Evolutionary conservation across 768 basidiomycete genomes (phyloP).

Genomic region (Tricholoma terreum): DNA sequence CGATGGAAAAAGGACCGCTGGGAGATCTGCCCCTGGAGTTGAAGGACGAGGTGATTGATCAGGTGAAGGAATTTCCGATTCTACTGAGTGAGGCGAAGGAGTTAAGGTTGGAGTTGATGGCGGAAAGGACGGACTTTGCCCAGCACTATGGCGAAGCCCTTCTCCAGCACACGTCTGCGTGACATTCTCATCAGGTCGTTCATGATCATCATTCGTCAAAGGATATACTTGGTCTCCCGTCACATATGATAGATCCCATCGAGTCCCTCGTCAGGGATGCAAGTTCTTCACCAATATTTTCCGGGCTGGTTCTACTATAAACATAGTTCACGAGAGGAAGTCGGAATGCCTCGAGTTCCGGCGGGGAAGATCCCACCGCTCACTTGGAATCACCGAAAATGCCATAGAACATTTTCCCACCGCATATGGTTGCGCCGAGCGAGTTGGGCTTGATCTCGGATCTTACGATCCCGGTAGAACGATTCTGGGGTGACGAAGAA

Average conservation of each 20-base stretch:
- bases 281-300: neutral
- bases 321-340: too few relatives aligned
- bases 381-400: neutral
- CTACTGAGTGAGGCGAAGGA: slow-evolving; percentile 20
- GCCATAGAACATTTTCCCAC: neutral
- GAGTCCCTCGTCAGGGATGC: neutral
- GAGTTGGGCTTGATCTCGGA: neutral
- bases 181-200: too few relatives aligned
- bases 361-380: neutral
- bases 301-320: neutral
- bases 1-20: slow-evolving; percentile 2
- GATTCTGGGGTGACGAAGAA: neutral
- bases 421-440: neutral
- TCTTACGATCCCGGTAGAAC: neutral
- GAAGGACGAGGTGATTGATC: slow-evolving; percentile 13
- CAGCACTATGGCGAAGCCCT: slow-evolving; percentile 2
- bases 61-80: slow-evolving; percentile 21
- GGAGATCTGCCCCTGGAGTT: slow-evolving; percentile 22
- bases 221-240: too few relatives aligned
- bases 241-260: neutral
- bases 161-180: too few relatives aligned
- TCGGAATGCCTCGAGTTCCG: too few relatives aligned
- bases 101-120: slow-evolving; percentile 22
- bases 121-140: slow-evolving; percentile 22
- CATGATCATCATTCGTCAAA: too few relatives aligned